phyloP scores from a whole-genome alignment of 208 protist genomes.

The Novymonas esmeraldas region DNA sequence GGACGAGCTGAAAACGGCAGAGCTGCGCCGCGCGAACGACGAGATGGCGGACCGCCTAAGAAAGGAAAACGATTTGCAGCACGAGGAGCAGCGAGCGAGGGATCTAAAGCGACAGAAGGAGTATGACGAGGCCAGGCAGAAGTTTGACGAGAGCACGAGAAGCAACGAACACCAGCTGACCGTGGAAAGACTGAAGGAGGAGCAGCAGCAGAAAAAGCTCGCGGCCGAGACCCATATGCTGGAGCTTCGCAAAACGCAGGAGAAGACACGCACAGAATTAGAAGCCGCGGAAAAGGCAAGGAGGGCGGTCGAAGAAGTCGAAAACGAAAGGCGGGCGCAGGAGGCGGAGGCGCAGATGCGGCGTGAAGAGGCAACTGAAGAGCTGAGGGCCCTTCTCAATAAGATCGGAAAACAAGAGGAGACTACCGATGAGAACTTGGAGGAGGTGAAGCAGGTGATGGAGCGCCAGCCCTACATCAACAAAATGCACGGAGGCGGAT shows the following conservation, averaged over 20 bases:
- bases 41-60: not conserved
- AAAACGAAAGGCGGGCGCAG: not conserved
- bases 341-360: not conserved
- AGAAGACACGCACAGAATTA: too few species aligned
- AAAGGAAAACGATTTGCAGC: not conserved
- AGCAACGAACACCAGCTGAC: too few species aligned
- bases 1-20: not conserved
- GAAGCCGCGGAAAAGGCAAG: not conserved
- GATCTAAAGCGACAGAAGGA: not conserved
- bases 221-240: too few species aligned
- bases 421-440: not conserved
- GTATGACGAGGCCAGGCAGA: not conserved
- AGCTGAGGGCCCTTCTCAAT: not conserved
- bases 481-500: not conserved
- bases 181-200: too few species aligned
- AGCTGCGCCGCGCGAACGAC: not conserved
- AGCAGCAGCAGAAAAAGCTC: too few species aligned
- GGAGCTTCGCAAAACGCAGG: too few species aligned
- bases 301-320: not conserved
- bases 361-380: not conserved
- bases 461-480: not conserved
- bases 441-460: not conserved
- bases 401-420: not conserved
- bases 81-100: not conserved
- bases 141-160: not conserved